phyloP scores from a whole-genome alignment of 1,139 yeast species.

The Sugiyamaella grinbergsii region DNA sequence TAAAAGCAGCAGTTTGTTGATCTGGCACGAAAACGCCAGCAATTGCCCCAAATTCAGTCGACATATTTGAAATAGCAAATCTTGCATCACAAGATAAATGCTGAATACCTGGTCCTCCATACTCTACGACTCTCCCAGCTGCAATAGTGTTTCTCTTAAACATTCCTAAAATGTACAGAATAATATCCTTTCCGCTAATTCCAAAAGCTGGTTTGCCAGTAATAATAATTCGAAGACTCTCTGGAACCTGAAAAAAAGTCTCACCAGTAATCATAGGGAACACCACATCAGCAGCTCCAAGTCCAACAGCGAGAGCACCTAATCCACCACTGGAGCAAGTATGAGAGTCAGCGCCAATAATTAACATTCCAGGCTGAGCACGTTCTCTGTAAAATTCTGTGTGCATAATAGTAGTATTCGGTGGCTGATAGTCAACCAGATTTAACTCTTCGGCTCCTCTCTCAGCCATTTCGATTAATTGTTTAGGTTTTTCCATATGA shows the following conservation, averaged over 20 bases:
- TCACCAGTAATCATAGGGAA: constrained; percentile 25
- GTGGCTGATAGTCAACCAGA: constrained; percentile 24
- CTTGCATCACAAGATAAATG: constrained; percentile 24
- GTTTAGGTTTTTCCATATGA: constrained; percentile 22
- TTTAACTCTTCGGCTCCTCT: constrained; percentile 23
- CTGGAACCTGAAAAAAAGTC: constrained; percentile 25
- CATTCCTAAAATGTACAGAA: constrained; percentile 20
- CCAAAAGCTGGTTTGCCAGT: constrained; percentile 24
- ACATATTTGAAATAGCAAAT: constrained; percentile 24
- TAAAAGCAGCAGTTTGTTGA: constrained; percentile 24
- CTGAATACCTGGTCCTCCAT: constrained; percentile 21
- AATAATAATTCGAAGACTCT: constrained; percentile 22
- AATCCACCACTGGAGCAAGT: constrained; percentile 26
- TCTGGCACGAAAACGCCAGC: constrained; percentile 24
- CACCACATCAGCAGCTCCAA: constrained; percentile 24
- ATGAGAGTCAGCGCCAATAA: constrained; percentile 26
- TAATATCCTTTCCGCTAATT: constrained; percentile 23
- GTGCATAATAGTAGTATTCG: constrained; percentile 25
- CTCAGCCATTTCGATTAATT: constrained; percentile 22
- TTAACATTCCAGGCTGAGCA: constrained; percentile 25
- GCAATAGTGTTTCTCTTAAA: constrained; percentile 25
- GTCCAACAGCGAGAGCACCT: constrained; percentile 25
- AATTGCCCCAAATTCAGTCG: constrained; percentile 24
- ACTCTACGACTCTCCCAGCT: constrained; percentile 23
- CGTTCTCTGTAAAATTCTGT: constrained; percentile 26